Conservation (phyloP, 345 rosid genomes). For the Salix udensis region DNA sequence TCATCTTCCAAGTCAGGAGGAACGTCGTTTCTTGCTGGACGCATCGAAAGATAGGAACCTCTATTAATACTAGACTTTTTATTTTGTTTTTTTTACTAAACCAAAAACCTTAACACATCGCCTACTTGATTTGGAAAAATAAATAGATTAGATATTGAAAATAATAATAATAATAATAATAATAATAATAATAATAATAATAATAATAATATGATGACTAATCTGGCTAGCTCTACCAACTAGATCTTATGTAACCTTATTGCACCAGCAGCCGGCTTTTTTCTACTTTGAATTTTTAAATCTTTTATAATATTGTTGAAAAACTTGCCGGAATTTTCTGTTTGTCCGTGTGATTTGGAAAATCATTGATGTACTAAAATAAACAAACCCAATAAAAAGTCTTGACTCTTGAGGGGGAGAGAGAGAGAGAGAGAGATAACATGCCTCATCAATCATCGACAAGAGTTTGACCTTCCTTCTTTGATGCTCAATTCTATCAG, state of each 20-base stretch:
- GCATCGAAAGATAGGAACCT: neutral
- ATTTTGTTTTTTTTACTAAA: slow-evolving; percentile 19
- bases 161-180: too few relatives aligned
- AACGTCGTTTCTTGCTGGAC: slow-evolving; percentile 32
- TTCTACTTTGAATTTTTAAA: slow-evolving; percentile 15
- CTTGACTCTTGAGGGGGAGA: slow-evolving; percentile 22
- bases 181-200: neutral
- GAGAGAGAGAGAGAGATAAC: slow-evolving; percentile 29
- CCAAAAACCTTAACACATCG: slow-evolving; percentile 13
- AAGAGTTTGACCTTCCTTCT: slow-evolving; percentile 90
- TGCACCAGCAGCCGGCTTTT: slow-evolving; percentile 59
- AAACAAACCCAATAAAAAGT: slow-evolving; percentile 9
- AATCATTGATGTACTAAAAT: slow-evolving; percentile 17
- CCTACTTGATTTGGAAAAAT: slow-evolving; percentile 15
- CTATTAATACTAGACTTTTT: slow-evolving; percentile 4
- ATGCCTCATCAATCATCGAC: slow-evolving; percentile 99
- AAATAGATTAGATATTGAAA: neutral
- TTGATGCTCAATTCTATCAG: slow-evolving; percentile 92
- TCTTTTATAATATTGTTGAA: neutral
- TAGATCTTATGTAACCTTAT: slow-evolving; percentile 35
- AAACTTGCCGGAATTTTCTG: slow-evolving; percentile 24
- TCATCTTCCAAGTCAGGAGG: slow-evolving; percentile 40
- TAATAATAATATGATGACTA: slow-evolving; percentile 3
- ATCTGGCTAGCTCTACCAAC: slow-evolving; percentile 41
- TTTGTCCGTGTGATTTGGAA: slow-evolving; percentile 19